A percentile compares a stretch with the other conserved stretches of the same genome.
These are phyloP conservation scores for Rhodotorula paludigena DNA, from an alignment of 768 basidiomycete genomes.

Conservation along the genomic window DNA sequence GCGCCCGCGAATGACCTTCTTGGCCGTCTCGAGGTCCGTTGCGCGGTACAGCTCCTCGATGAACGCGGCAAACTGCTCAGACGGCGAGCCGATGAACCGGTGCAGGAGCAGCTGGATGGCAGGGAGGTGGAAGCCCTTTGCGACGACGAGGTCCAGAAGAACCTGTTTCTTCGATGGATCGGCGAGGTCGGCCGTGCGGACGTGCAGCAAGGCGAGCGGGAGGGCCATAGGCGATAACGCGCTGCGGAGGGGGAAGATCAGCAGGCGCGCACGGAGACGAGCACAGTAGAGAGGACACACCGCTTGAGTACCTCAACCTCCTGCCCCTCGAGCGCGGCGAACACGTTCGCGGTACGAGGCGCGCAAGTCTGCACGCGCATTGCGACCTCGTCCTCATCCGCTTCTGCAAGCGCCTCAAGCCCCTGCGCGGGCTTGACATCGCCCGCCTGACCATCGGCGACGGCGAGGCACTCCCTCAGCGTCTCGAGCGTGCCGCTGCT, in stretches of 20 bases:
- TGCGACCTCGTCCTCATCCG: background rate
- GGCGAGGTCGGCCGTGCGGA: conserved; percentile 9
- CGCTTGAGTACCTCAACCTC: background rate
- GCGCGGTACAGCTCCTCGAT: background rate
- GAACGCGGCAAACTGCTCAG: background rate
- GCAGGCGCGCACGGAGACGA: background rate
- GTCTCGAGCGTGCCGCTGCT: background rate
- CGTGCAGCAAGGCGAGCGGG: conserved; percentile 22
- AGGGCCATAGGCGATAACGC: background rate
- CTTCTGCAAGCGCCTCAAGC: background rate
- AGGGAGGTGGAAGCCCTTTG: background rate
- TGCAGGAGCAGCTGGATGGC: conserved; percentile 18
- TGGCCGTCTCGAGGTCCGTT: background rate
- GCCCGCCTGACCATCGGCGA: conserved; percentile 5
- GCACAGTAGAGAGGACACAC: conserved; percentile 3
- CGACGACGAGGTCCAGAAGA: background rate
- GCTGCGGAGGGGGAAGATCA: background rate
- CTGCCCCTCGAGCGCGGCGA: conserved; percentile 7
- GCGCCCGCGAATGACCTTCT: background rate
- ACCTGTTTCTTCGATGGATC: background rate
- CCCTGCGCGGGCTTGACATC: background rate
- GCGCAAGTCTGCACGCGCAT: background rate
- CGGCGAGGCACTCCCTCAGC: conserved; percentile 12
- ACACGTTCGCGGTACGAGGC: conserved; percentile 9
- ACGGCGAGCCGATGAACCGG: conserved; percentile 11